These are phyloP conservation scores for Phaeosphaeria sp. DNA, from an alignment of 2,329 filamentous ascomycete species.

Conservation along the genomic window DNA sequence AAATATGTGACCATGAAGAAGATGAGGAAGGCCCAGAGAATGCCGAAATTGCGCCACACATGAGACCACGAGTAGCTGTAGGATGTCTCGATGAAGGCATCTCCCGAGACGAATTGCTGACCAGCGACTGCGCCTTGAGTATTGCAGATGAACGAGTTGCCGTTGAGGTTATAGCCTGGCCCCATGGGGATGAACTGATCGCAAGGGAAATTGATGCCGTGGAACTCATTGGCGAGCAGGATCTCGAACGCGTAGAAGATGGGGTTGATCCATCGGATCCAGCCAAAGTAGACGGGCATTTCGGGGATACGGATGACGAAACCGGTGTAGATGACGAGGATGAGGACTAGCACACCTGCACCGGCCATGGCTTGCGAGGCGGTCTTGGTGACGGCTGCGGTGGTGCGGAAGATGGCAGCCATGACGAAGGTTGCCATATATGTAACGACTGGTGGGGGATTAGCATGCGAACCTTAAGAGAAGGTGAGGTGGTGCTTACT, in stretches of 20 bases:
- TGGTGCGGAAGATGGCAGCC: conserved; percentile 83
- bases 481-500: conserved; percentile 12
- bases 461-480: neutral
- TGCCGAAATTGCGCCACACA: conserved; percentile 52
- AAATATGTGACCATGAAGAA: conserved; percentile 71
- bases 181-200: conserved; percentile 49
- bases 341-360: conserved; percentile 64
- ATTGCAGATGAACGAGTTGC: conserved; percentile 47
- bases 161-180: conserved; percentile 35
- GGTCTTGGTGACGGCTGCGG: conserved; percentile 76
- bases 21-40: conserved; percentile 69
- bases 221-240: conserved; percentile 76
- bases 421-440: conserved; percentile 67
- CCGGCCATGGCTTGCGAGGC: conserved; percentile 64
- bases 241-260: conserved; percentile 81
- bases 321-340: conserved; percentile 71
- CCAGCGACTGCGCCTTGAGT: conserved; percentile 49
- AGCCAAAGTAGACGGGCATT: conserved; percentile 56
- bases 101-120: conserved; percentile 47
- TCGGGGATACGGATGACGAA: conserved; percentile 71
- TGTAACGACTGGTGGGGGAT: conserved; percentile 51
- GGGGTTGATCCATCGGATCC: conserved; percentile 69
- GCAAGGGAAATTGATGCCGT: conserved; percentile 43
- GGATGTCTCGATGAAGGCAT: conserved; percentile 40
- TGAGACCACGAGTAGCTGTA: conserved; percentile 51